Evolutionary conservation across 1,284 basidiomycete genomes (phyloP), one percentile per base, ranked within the genome.

Genomic region (Cerrena zonata): DNA sequence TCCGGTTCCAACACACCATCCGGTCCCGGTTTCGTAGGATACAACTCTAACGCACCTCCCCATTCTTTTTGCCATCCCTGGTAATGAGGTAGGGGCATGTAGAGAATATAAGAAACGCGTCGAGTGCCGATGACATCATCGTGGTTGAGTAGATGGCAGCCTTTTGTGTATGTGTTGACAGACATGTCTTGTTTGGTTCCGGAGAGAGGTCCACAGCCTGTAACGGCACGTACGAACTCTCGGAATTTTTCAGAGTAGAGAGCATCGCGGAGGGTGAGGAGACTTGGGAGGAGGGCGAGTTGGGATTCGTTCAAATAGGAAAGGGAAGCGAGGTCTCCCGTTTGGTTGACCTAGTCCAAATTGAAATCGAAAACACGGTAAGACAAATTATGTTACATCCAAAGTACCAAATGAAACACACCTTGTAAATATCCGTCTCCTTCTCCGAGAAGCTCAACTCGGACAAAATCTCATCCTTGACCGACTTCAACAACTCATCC

Each of bases 381-480:
- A 24, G 24, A 24, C 22, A 22, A 44, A 37, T 39, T 24, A 18
- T 18, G 30, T 18, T 24, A 45, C 39, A 21, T 42, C n/a, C n/a
- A 38, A 42, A 37, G 11, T 25, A 24, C 25, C 19, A 42, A 26
- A 18, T 34, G 15, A 37, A 27, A 55, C 75, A 51, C 54, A 89
- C 92, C 81, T 94, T 95, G 82, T 98, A 99, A 59, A 99, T 99
- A 65, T 99, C 95, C 4, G 95, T 99, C 76, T 98, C 92, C 73
- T 97, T 99, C 70, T 94, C 89, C 5, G 92, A 86, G 69, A 97
- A 98, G 61, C 82, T 89, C 63, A 99, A 83, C 60, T 96, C 85
- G 40, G 78, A 75, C 57, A 93, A 73, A 60, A 94, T 86, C 65
- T 92, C 89, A 58, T 89, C 81, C 67, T 89, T 88, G 48, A 91